Base-by-base conservation (phyloP, 768 basidiomycete genomes). In the Calocybe indica region DNA sequence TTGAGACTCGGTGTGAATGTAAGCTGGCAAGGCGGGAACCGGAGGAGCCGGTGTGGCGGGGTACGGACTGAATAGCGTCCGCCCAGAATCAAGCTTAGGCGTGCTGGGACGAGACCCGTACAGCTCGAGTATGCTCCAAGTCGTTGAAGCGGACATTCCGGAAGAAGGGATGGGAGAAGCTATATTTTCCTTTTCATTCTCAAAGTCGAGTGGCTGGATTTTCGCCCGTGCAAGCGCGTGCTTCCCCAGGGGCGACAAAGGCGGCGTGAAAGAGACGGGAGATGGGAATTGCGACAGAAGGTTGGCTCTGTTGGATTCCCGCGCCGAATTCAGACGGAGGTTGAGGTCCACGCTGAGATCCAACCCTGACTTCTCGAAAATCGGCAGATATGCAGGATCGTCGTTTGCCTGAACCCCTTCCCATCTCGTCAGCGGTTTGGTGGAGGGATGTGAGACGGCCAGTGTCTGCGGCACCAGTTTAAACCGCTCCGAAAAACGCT, bases 111-210 rank as follows among this genome's bases (percentile, higher is more conserved):
- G 45, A n/a, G 50, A 48, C 39, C 54, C 58, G 31, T 60, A 60
- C 46, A 43, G 50, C 44, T 58, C 55, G 6, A 58, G 53, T 6
- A 58, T 57, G 42, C 56, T 56, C 58, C 58, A 60, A 29, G 58
- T 60, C 5, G 58, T 53, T 12, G 58, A 57, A 37, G 56, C 46
- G 6, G 58, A 57, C 28, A 50, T 45, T 11, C 13, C 33, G 5
- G 45, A 30, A 22, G 55, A 49, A 5, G 43, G 6, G 14, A 46
- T 42, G n/a, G 58, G 54, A 32, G 52, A 52, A 11, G 40, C 22
- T 2, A 29, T 7, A 5, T 37, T 40, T 11, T 50, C 51, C 5
- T 22, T 22, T 22, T 22, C 22, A 22, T 22, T 22, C 22, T 22
- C 22, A 22, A 22, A 22, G 22, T 22, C 22, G 30, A 43, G 42